Evolutionary conservation across 495 filamentous ascomycete genomes (phyloP).

Genomic region (Penicillium roqueforti): DNA sequence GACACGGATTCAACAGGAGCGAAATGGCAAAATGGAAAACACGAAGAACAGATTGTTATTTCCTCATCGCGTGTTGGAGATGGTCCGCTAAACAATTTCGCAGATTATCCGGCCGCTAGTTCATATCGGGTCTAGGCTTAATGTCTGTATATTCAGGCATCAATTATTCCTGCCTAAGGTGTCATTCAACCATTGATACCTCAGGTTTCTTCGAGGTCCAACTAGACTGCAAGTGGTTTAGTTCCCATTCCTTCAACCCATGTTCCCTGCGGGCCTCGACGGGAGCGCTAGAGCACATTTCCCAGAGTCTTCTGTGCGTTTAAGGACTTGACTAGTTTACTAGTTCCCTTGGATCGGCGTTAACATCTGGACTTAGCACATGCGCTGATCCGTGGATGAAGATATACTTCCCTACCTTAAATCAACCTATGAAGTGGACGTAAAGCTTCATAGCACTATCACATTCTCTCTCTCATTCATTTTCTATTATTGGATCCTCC

Average conservation of each 20-base stretch:
- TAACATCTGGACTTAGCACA: not conserved
- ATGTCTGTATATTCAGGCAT: constrained; percentile 13
- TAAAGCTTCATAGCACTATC: not conserved
- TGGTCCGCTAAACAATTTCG: constrained; percentile 11
- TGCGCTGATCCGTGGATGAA: constrained; percentile 2
- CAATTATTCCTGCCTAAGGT: not conserved
- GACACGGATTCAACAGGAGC: not conserved
- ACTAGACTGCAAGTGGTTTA: constrained; percentile 22
- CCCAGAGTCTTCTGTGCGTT: constrained; percentile 4
- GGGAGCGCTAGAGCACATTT: constrained; percentile 18
- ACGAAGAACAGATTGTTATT: not conserved
- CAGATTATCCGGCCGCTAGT: not conserved
- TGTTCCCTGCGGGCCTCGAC: constrained; percentile 8
- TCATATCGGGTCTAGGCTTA: constrained; percentile 8
- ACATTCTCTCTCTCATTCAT: not conserved
- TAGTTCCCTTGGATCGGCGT: constrained; percentile 18
- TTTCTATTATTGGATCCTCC: not conserved
- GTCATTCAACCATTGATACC: not conserved
- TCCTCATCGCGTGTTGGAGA: constrained; percentile 1
- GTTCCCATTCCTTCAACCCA: constrained; percentile 7
- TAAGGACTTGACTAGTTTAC: constrained; percentile 4
- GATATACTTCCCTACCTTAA: not conserved
- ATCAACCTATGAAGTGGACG: not conserved
- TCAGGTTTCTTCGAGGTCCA: not conserved
- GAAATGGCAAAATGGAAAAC: not conserved